Evolutionary conservation across 2,329 filamentous ascomycete species (phyloP), one percentile per base, ranked within the genome.

Genomic region (Podosphaera aphanis): DNA sequence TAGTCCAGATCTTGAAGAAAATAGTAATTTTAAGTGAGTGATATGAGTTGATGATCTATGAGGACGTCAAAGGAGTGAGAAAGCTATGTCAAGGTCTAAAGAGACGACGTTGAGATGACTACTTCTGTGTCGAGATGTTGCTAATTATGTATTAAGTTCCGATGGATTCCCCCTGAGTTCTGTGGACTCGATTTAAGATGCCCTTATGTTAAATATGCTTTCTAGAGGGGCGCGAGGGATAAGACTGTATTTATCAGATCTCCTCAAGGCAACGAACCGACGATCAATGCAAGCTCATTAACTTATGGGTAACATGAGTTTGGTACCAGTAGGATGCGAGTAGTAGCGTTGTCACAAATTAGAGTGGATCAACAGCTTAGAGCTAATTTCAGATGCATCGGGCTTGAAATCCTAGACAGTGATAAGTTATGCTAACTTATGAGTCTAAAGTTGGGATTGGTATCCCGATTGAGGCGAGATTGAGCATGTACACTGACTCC

Each of bases 321-420:
- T 60, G 61, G 68, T 66, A 65, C 66, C 61, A 63, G 64, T 59
- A 55, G 51, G 52, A 57, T 60, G 58, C 62, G 63, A 57, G 59
- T 59, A 62, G 60, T 61, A 66, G 52, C 54, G 62, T 63, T 69
- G 66, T 70, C 66, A 69, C 66, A 69, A 67, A 68, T 68, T 61
- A 61, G 60, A 61, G 66, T 69, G 67, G 67, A 65, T 64, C 66
- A 51, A 47, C 45, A 48, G 49, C 51, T 51, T 47, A 52, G 52
- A 55, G 47, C 53, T 49, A 51, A 54, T 56, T 53, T 55, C 55
- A 50, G 52, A 56, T 58, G 56, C 54, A 55, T 52, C 56, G 50
- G 49, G 46, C 47, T 47, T 51, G 48, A 44, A 55, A 57, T 51
- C 51, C 52, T 52, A 39, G 18, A 13, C 11, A 23, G 37, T 19